phyloP scores from a whole-genome alignment of 768 basidiomycete genomes.

The Sistotremastrum niveocremeum region DNA sequence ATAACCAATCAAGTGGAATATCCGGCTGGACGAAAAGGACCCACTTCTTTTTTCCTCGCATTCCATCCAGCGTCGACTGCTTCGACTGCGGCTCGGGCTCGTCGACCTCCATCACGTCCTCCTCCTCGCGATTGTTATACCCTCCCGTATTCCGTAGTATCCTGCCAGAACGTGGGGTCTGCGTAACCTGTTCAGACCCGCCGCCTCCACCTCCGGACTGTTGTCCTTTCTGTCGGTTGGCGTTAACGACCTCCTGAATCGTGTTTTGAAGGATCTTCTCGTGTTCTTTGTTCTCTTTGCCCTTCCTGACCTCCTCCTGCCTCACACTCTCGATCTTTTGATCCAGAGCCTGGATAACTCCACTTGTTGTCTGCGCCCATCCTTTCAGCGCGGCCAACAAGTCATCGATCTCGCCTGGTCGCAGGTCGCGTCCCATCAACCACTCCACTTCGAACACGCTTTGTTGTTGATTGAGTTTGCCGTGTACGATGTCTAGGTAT shows the following conservation, averaged over 20 bases:
- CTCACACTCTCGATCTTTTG: conserved; percentile 48
- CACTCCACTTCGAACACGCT: conserved; percentile 85
- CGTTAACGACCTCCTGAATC: conserved; percentile 36
- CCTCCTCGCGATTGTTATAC: conserved; percentile 8
- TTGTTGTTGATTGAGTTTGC: conserved; percentile 88
- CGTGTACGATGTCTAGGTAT: conserved; percentile 79
- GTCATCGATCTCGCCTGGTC: conserved; percentile 50
- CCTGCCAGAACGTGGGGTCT: not conserved
- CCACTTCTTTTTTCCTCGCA: too few relatives aligned
- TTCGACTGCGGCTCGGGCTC: conserved; percentile 2
- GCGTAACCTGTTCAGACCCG: conserved; percentile 10
- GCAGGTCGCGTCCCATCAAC: conserved; percentile 86
- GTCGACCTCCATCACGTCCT: conserved; percentile 12
- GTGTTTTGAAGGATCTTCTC: conserved; percentile 37
- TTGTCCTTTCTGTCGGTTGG: conserved; percentile 51
- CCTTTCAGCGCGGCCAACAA: conserved; percentile 48
- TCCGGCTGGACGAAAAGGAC: too few relatives aligned
- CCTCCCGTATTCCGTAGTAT: conserved; percentile 6
- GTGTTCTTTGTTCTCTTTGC: conserved; percentile 35
- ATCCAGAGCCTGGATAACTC: conserved; percentile 62
- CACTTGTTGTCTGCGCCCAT: conserved; percentile 60
- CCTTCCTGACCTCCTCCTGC: conserved; percentile 25
- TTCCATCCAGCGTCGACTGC: too few relatives aligned
- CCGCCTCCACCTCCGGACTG: conserved; percentile 20
- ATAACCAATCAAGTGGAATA: too few relatives aligned